These are phyloP conservation scores for Alternaria triticina DNA, from an alignment of 2,329 filamentous ascomycete species.

Conservation along the genomic window DNA sequence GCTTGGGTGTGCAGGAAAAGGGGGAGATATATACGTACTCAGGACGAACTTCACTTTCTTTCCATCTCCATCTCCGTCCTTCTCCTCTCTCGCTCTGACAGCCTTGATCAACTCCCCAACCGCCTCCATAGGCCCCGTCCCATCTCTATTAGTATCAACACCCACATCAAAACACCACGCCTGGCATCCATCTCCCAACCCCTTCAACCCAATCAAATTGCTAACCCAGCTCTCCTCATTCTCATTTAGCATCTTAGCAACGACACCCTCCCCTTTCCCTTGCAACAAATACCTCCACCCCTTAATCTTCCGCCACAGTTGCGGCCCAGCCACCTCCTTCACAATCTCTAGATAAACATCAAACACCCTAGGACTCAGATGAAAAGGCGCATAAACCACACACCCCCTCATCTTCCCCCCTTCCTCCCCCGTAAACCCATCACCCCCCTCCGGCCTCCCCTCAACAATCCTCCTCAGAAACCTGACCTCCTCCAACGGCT, in stretches of 20 bases:
- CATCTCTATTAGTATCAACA: slow-evolving; percentile 79
- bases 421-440: slow-evolving; percentile 55
- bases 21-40: slow-evolving; percentile 59
- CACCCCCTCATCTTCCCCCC: slow-evolving; percentile 67
- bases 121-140: slow-evolving; percentile 63
- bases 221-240: slow-evolving; percentile 15
- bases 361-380: slow-evolving; percentile 66
- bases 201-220: neutral
- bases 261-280: slow-evolving; percentile 44
- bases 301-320: slow-evolving; percentile 70
- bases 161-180: slow-evolving; percentile 78
- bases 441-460: slow-evolving; percentile 69
- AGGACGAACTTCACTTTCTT: slow-evolving; percentile 67
- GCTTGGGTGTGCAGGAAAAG: neutral
- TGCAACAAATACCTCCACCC: slow-evolving; percentile 87
- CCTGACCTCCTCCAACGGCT: slow-evolving; percentile 74
- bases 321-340: slow-evolving; percentile 65
- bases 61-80: slow-evolving; percentile 63
- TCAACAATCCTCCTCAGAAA: slow-evolving; percentile 71
- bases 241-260: slow-evolving; percentile 59
- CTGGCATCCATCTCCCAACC: slow-evolving; percentile 65
- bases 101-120: slow-evolving; percentile 45
- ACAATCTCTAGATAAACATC: slow-evolving; percentile 69
- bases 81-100: slow-evolving; percentile 53
- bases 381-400: slow-evolving; percentile 86